These are phyloP conservation scores for Rugosomyces carneus DNA, from an alignment of 1,284 basidiomycete species.

Conservation along the genomic window DNA sequence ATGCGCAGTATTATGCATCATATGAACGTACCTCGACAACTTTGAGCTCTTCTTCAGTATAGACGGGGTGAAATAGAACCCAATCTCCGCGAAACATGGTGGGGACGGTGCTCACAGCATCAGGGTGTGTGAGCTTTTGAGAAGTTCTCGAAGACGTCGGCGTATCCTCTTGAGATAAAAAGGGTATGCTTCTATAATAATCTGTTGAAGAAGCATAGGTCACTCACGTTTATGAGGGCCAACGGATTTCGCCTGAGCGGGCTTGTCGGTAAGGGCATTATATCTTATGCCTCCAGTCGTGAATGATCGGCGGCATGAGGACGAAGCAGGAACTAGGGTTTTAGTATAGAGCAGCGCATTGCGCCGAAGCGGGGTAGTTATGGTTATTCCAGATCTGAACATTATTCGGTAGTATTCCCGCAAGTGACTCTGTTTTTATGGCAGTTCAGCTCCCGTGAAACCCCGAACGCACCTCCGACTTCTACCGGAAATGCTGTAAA, in stretches of 20 bases:
- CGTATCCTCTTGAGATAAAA: conserved; percentile 12
- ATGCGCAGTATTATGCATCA: conserved; percentile 1
- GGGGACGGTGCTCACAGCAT: conserved; percentile 21
- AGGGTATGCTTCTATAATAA: conserved; percentile 4
- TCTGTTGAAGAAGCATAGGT: neutral
- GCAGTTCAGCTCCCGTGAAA: conserved; percentile 11
- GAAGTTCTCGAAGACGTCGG: conserved; percentile 1
- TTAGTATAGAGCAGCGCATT: conserved; percentile 6
- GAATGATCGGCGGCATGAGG: conserved; percentile 15
- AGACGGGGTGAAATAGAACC: conserved; percentile 82
- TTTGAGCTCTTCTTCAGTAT: conserved; percentile 72
- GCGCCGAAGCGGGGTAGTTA: conserved; percentile 11
- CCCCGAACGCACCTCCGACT: conserved; percentile 14
- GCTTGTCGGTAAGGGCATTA: conserved; percentile 14
- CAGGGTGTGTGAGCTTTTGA: conserved; percentile 18
- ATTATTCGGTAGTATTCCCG: conserved; percentile 6
- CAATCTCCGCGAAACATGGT: conserved; percentile 63
- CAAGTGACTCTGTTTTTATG: conserved; percentile 14
- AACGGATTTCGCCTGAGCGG: conserved; percentile 14
- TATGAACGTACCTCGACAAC: conserved; percentile 53
- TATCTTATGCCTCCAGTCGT: conserved; percentile 9
- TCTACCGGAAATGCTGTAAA: conserved; percentile 7
- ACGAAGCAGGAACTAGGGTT: conserved; percentile 5
- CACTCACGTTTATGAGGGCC: conserved; percentile 17
- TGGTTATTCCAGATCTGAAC: conserved; percentile 12